phyloP scores from a whole-genome alignment of 2,329 filamentous ascomycete species.

The Ceratocystis cacaofunesta region DNA sequence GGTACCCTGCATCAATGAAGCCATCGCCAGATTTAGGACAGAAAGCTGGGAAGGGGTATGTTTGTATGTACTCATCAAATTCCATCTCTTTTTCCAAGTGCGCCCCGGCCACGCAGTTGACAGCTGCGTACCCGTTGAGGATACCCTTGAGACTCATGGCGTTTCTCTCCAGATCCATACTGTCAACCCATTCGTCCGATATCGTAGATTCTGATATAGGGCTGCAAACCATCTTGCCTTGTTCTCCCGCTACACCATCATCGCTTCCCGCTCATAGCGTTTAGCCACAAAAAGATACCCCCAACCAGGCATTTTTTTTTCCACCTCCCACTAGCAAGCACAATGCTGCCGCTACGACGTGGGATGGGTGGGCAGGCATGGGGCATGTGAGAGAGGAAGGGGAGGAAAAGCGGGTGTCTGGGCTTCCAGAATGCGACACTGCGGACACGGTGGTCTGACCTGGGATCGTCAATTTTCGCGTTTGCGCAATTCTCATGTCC shows the following conservation, averaged over 20 bases:
- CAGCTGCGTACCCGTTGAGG: background rate
- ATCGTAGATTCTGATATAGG: background rate
- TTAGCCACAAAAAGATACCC: background rate
- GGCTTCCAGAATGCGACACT: background rate
- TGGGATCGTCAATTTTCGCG: background rate
- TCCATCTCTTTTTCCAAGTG: too few relatives aligned
- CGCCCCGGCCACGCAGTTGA: background rate
- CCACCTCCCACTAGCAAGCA: background rate
- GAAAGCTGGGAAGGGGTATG: too few relatives aligned
- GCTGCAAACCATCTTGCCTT: background rate
- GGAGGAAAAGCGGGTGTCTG: background rate
- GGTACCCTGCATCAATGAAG: too few relatives aligned
- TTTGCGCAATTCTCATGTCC: background rate
- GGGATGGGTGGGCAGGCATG: background rate
- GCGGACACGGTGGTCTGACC: slow-evolving; percentile 1
- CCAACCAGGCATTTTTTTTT: background rate
- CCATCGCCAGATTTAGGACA: too few relatives aligned
- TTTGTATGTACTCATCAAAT: too few relatives aligned
- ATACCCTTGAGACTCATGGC: background rate
- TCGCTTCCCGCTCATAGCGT: background rate
- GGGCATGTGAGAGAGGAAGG: background rate
- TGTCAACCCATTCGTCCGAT: background rate
- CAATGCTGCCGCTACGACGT: too few relatives aligned
- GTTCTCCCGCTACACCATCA: background rate
- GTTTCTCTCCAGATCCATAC: background rate